phyloP scores from a whole-genome alignment of 2,329 filamentous ascomycete genomes.

The Rutstroemia sp. region DNA sequence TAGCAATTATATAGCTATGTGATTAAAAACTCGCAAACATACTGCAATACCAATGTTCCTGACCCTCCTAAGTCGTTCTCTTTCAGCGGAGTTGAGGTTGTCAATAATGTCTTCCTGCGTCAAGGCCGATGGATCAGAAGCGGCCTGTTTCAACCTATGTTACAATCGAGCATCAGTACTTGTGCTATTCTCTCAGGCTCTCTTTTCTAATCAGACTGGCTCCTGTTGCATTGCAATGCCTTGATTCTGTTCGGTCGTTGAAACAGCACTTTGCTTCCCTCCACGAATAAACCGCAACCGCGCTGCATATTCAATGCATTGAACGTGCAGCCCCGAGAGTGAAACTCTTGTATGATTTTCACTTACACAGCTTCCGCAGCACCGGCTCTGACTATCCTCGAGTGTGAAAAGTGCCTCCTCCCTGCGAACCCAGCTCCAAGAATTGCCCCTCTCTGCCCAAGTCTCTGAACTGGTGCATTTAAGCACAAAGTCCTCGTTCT shows the following conservation, averaged over 20 bases:
- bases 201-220: neutral
- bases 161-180: slow-evolving; percentile 5
- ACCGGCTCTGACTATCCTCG: slow-evolving; percentile 19
- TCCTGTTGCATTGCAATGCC: neutral
- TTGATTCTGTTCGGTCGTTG: neutral
- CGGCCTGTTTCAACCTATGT: slow-evolving; percentile 24
- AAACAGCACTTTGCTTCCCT: neutral
- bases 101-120: slow-evolving; percentile 25
- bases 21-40: slow-evolving; percentile 30
- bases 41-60: slow-evolving; percentile 98
- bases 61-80: slow-evolving; percentile 68
- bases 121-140: slow-evolving; percentile 20
- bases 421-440: slow-evolving; percentile 11
- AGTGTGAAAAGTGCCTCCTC: slow-evolving; percentile 26
- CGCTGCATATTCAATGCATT: neutral
- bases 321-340: neutral
- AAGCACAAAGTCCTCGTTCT: slow-evolving; percentile 26
- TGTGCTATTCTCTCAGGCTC: neutral
- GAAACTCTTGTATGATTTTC: neutral
- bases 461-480: slow-evolving; percentile 20
- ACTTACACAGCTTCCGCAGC: slow-evolving; percentile 28
- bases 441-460: slow-evolving; percentile 11
- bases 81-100: slow-evolving; percentile 55
- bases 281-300: neutral
- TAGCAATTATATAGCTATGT: neutral